Percentiles rank a stretch among this genome's conserved stretches.
Conservation (phyloP, 768 basidiomycete species). For the Clitopilus hobsonii region DNA sequence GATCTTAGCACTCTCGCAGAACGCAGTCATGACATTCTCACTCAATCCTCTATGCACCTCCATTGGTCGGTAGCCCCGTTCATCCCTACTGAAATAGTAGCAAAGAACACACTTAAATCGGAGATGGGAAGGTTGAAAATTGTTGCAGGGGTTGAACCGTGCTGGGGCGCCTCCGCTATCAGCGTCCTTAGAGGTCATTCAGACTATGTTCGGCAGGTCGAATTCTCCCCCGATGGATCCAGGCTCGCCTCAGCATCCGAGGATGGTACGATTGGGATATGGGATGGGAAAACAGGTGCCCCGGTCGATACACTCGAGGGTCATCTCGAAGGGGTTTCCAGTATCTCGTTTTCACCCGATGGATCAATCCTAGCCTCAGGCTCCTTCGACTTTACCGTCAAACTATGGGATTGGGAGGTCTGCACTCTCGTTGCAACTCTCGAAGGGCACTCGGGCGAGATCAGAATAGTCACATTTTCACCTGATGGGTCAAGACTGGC, state of each 20-base stretch:
- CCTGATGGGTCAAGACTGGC: not conserved
- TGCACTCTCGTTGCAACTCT: not conserved
- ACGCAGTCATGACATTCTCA: too few relatives aligned
- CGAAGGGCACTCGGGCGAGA: not conserved
- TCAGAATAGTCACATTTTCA: not conserved
- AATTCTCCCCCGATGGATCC: conserved; percentile 7
- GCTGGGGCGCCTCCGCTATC: not conserved
- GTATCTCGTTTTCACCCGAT: conserved; percentile 6
- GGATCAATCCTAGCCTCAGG: conserved; percentile 2
- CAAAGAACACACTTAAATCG: too few relatives aligned
- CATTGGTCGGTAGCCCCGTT: too few relatives aligned
- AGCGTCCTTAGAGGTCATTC: conserved; percentile 4
- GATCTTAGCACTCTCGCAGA: too few relatives aligned
- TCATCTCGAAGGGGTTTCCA: conserved; percentile 3
- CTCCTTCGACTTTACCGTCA: conserved; percentile 1
- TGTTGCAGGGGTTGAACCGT: too few relatives aligned
- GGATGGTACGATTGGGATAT: not conserved
- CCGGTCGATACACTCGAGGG: not conserved
- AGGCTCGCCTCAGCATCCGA: not conserved
- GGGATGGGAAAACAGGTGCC: not conserved
- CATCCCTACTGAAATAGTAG: too few relatives aligned
- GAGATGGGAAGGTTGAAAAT: too few relatives aligned
- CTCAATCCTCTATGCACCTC: too few relatives aligned
- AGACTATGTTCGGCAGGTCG: conserved; percentile 4
- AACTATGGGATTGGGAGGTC: not conserved